Base-by-base conservation (phyloP, 257 asterid species). In the Ophiorrhiza pumila region DNA sequence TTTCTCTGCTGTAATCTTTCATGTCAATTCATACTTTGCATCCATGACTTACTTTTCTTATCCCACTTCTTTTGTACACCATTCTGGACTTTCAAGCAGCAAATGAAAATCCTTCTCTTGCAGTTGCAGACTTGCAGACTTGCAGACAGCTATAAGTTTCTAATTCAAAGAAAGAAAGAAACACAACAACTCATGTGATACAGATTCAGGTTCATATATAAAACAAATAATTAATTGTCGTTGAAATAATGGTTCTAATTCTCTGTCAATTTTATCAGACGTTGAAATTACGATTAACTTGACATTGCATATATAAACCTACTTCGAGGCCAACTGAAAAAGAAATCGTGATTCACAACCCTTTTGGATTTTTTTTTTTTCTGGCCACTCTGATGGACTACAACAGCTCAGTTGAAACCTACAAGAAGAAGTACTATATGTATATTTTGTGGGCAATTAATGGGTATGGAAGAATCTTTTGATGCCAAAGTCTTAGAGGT, bases 11-110 rank as follows among this genome's bases (percentile, higher is more conserved):
- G 20, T 76, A 74, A 49, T 75, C 66, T 79, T 37, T 68, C 68
- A 23, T 35, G 75, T 75, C 68, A 42, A 56, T 62, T 75, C 80
- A 72, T 27, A 45, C 64, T 65, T 14, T 79, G 65, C 63, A 69
- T 76, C 57, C 46, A 65, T 15, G 57, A 4, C 11, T 2, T 46
- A 47, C 71, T 66, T 45, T 41, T 14, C 25, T 46, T 66, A 7
- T 22, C 23, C 0, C 13, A 43, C 6, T 46, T 42, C 32, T 23
- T 65, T 17, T 42, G 0, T 11, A 4, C 53, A 37, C 4, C 4
- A n/a, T 64, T 3, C 29, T 35, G 27, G 22, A 37, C 69, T 63
- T 23, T 41, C 39, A 35, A 45, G 22, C 23, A 12, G 29, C 35
- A 60, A 47, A 47, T 43, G 7, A 43, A n/a, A n/a, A 42, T 31